Conservation (phyloP, 139 green algal species). For the Coccomyxa sp. region DNA sequence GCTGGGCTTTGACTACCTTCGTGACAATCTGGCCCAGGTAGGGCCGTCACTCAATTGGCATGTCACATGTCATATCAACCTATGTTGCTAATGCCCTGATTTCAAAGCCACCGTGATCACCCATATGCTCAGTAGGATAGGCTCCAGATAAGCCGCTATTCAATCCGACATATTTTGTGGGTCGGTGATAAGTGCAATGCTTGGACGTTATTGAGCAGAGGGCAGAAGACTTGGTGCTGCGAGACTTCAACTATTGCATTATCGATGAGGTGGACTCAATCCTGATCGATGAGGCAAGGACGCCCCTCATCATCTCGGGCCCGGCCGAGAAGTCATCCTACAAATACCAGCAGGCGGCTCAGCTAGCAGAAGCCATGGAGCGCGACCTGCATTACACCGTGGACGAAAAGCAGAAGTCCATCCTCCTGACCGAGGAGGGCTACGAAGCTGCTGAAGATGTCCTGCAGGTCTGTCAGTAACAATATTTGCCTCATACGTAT, state of each 20-base stretch:
- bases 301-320: slow-evolving; percentile 94
- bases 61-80: no score
- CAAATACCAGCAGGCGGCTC: slow-evolving; percentile 68
- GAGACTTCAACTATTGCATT: slow-evolving; percentile 92
- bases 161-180: no score
- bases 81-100: no score
- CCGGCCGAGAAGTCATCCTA: slow-evolving; percentile 78
- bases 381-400: slow-evolving; percentile 95
- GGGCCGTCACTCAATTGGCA: neutral
- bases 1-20: slow-evolving; percentile 98
- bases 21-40: slow-evolving; percentile 90
- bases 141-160: no score
- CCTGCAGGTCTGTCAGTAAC: slow-evolving; percentile 47
- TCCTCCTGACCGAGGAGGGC: slow-evolving; percentile 95
- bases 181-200: no score
- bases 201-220: slow-evolving; percentile 17
- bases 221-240: slow-evolving; percentile 84
- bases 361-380: slow-evolving; percentile 82
- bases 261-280: slow-evolving; percentile 99
- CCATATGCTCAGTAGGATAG: no score
- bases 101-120: no score
- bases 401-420: slow-evolving; percentile 97
- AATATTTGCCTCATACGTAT: neutral
- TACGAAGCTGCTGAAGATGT: slow-evolving; percentile 97
- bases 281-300: slow-evolving; percentile 95